Evolutionary conservation across 169 alveolate species (phyloP).

Genomic region (Theileria equi): DNA sequence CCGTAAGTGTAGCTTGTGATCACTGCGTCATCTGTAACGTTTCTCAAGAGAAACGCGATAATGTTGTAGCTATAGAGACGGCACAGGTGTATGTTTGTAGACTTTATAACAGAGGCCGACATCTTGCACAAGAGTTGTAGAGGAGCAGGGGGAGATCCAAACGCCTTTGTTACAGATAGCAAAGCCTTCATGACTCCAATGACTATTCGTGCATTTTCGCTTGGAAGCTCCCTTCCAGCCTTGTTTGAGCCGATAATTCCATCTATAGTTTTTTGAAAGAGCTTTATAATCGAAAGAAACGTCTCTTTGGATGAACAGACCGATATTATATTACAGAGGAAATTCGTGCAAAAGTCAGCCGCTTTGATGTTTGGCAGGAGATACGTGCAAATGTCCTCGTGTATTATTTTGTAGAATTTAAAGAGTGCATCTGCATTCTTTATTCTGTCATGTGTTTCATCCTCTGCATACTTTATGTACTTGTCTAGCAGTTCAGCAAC

Average conservation of each 20-base stretch:
- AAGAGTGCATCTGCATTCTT: slow-evolving; percentile 12
- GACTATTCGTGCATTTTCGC: slow-evolving; percentile 34
- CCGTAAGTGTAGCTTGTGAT: background rate
- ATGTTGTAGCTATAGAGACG: slow-evolving; percentile 53
- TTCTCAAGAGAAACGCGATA: slow-evolving; percentile 42
- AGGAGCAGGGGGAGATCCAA: slow-evolving; percentile 59
- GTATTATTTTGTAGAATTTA: slow-evolving; percentile 24
- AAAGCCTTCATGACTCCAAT: slow-evolving; percentile 52
- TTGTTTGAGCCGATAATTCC: background rate
- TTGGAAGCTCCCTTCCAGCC: background rate
- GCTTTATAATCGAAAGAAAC: slow-evolving; percentile 7
- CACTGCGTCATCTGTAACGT: background rate
- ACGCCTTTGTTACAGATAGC: slow-evolving; percentile 36
- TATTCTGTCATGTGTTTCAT: slow-evolving; percentile 31
- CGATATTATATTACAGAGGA: slow-evolving; percentile 44
- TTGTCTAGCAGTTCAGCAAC: slow-evolving; percentile 37
- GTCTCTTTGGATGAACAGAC: slow-evolving; percentile 19
- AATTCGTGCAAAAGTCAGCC: slow-evolving; percentile 32
- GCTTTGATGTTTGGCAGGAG: slow-evolving; percentile 52
- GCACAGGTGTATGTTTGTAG: slow-evolving; percentile 46
- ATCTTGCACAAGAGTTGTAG: slow-evolving; percentile 14
- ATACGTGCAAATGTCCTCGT: slow-evolving; percentile 29
- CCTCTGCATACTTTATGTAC: slow-evolving; percentile 19
- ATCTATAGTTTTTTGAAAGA: slow-evolving; percentile 24
- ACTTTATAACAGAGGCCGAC: slow-evolving; percentile 14